These are phyloP conservation scores for Fomitopsis palustris DNA, from an alignment of 1,284 basidiomycete genomes.

Conservation along the genomic window DNA sequence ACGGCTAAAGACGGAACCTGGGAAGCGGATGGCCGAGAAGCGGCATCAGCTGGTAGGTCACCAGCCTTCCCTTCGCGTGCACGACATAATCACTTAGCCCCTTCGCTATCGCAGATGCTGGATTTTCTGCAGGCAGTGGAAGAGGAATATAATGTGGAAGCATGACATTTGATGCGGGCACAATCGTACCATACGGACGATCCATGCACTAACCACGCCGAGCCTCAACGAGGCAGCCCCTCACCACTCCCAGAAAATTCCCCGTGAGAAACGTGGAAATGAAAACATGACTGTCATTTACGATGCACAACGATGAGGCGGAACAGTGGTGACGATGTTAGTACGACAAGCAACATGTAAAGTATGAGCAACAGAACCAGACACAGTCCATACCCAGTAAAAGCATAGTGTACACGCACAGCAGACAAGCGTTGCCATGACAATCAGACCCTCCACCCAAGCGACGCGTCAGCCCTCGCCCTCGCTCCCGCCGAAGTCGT, in stretches of 20 bases:
- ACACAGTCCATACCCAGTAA: background rate
- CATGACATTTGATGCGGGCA: background rate
- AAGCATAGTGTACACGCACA: background rate
- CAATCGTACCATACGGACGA: too few species aligned
- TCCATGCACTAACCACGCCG: too few species aligned
- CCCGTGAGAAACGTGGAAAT: too few species aligned
- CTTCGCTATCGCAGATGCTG: conserved; percentile 22
- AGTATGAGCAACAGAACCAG: background rate
- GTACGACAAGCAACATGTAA: background rate
- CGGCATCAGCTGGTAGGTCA: conserved; percentile 69
- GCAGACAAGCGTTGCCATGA: background rate
- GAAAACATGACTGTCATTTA: too few species aligned
- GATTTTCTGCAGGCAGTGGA: conserved; percentile 27
- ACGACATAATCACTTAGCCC: background rate
- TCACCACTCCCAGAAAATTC: too few species aligned
- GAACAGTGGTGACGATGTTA: background rate
- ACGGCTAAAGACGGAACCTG: conserved; percentile 74
- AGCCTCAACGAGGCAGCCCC: too few species aligned
- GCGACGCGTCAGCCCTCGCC: conserved; percentile 6
- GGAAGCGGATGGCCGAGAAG: conserved; percentile 65
- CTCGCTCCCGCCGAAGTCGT: conserved; percentile 19
- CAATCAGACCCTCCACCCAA: too few species aligned
- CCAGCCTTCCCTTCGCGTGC: background rate
- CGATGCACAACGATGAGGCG: too few species aligned
- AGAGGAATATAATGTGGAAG: conserved; percentile 22